Conservation (phyloP, 2,329 filamentous ascomycete genomes). For the Pyricularia grisea region DNA sequence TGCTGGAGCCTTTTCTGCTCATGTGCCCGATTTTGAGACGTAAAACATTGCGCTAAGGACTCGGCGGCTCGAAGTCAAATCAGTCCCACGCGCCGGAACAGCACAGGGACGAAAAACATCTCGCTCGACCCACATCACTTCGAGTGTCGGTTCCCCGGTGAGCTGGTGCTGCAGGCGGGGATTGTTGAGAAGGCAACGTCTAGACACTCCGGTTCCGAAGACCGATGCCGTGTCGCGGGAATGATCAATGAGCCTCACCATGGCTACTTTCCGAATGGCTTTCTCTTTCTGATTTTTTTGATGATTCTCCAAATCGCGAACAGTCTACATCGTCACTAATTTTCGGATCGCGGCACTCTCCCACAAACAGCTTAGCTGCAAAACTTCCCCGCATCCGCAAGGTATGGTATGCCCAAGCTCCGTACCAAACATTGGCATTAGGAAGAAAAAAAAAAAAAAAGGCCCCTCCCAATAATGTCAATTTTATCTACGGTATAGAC, state of each 20-base stretch:
- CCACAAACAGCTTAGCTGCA: background rate
- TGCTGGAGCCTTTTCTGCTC: constrained; percentile 21
- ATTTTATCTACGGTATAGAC: background rate
- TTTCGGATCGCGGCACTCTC: background rate
- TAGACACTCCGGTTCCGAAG: background rate
- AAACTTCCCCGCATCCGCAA: background rate
- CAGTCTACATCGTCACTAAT: background rate
- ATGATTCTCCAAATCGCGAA: background rate
- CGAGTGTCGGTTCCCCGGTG: background rate
- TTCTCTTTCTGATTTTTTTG: background rate
- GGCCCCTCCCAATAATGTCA: background rate
- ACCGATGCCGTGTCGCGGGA: background rate
- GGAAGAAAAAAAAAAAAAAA: background rate
- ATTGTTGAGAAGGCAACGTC: background rate
- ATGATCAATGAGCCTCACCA: background rate
- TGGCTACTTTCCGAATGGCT: background rate
- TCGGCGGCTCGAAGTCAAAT: constrained; percentile 25
- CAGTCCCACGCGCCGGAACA: background rate
- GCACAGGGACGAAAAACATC: background rate
- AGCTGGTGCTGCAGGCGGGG: background rate
- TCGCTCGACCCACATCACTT: background rate
- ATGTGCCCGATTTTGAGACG: constrained; percentile 37
- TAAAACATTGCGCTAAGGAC: constrained; percentile 26
- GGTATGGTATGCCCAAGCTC: background rate
- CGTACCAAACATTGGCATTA: background rate